These are phyloP conservation scores for Colletotrichum eremochloae DNA, from an alignment of 2,329 filamentous ascomycete species.

Conservation along the genomic window DNA sequence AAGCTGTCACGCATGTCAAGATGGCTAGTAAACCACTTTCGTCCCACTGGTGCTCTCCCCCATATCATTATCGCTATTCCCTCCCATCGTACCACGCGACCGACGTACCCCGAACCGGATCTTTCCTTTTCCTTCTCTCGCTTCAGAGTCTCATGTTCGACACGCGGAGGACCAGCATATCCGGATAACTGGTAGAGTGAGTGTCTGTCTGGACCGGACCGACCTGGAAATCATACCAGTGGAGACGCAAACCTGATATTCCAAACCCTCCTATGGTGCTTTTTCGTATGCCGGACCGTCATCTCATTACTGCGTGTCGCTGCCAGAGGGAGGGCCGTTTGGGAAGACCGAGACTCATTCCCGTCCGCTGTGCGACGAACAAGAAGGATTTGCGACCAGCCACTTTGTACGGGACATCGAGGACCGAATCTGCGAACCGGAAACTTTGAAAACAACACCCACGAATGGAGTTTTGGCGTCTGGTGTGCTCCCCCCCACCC, in stretches of 20 bases:
- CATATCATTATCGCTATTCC: slow-evolving; percentile 37
- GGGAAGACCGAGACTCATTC: slow-evolving; percentile 18
- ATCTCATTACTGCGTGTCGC: slow-evolving; percentile 27
- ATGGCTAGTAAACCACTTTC: slow-evolving; percentile 34
- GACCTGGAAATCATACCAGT: slow-evolving; percentile 30
- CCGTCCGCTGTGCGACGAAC: slow-evolving; percentile 33
- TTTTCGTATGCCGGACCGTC: slow-evolving; percentile 31
- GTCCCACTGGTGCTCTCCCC: slow-evolving; percentile 3
- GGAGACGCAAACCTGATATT: slow-evolving; percentile 34
- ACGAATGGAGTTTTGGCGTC: slow-evolving; percentile 35
- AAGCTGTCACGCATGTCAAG: slow-evolving; percentile 36
- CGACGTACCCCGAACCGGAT: neutral
- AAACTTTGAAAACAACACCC: slow-evolving; percentile 12
- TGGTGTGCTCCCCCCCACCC: slow-evolving; percentile 11
- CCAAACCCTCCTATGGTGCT: neutral
- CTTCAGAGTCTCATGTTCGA: slow-evolving; percentile 32
- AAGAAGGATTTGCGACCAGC: slow-evolving; percentile 3
- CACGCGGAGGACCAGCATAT: slow-evolving; percentile 35
- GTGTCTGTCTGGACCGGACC: slow-evolving; percentile 27
- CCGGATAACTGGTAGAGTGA: slow-evolving; percentile 18
- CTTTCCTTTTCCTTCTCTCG: slow-evolving; percentile 14
- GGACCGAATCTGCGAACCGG: neutral
- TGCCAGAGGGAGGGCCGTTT: slow-evolving; percentile 15
- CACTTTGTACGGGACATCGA: slow-evolving; percentile 24
- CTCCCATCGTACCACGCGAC: slow-evolving; percentile 12